Evolutionary conservation across 805 yeast species (phyloP).

Genomic region (Nakazawaea peltata): DNA sequence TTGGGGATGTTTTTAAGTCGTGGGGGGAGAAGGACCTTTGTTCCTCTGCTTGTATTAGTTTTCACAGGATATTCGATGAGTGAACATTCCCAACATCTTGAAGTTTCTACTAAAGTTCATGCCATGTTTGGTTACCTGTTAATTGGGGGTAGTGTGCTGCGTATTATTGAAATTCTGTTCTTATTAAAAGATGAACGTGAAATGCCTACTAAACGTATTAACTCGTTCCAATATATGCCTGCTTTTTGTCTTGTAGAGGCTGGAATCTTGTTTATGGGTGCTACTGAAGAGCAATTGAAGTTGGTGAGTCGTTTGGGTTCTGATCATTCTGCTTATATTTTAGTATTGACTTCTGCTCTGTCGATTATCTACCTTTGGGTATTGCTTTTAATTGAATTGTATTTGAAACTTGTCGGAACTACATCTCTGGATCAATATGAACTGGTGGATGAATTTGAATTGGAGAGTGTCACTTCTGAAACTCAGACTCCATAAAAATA

Average conservation of each 20-base stretch:
- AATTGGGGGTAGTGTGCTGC: constrained; percentile 66
- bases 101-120: constrained; percentile 81
- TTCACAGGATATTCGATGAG: constrained; percentile 95
- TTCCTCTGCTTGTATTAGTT: constrained; percentile 76
- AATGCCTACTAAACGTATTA: constrained; percentile 35
- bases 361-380: constrained; percentile 65
- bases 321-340: constrained; percentile 77
- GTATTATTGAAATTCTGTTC: constrained; percentile 76
- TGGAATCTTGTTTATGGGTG: constrained; percentile 85
- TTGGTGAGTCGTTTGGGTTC: constrained; percentile 69
- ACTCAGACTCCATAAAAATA: not conserved
- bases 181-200: constrained; percentile 55
- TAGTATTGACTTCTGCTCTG: constrained; percentile 66
- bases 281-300: constrained; percentile 79
- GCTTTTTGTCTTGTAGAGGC: constrained; percentile 72
- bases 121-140: constrained; percentile 76
- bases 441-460: constrained; percentile 15
- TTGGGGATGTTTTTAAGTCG: constrained; percentile 73
- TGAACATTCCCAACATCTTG: constrained; percentile 71
- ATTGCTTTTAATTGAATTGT: constrained; percentile 49
- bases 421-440: not conserved
- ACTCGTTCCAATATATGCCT: constrained; percentile 80
- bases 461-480: constrained; percentile 14
- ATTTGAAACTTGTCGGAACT: constrained; percentile 33
- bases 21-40: constrained; percentile 57